Evolutionary conservation across 352 stramenopile species (phyloP), one percentile per base, ranked within the genome.

Genomic region (Globisporangium barbulae): DNA sequence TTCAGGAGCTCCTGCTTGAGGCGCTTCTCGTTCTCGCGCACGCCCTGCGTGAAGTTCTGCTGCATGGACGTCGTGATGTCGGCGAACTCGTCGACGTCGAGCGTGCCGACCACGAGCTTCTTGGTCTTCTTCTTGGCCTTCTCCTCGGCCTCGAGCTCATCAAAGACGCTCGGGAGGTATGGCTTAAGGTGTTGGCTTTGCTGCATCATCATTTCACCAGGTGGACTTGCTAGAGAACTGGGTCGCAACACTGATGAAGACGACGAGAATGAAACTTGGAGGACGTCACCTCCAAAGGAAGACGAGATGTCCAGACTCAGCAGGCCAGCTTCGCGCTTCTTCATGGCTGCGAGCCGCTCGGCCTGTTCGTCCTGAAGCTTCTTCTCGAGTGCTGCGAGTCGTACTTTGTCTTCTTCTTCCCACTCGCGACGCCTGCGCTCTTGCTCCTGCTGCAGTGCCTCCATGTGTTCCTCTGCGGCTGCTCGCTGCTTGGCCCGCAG

Each of bases 111-210:
- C 4, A 47, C 17, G 4, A 66, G 71, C 57, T 79, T 82, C 4
- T 66, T 73, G 15, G 67, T 55, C 55, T 79, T 74, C 35, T 90
- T 82, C 8, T 66, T 72, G 15, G 69, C 59, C 55, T 79, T 74
- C 35, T 91, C 83, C 64, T 90, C 83, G 8, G 77, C 82, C 60
- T 94, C 84, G 28, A 96, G 80, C 42, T 91, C 70, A 42, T 89
- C 83, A 47, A 95, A 92, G 50, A 96, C 52, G 45, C 82, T 93
- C 13, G 83, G 78, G 0, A 94, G 76, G 9, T 90, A 76, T 4
- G 78, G 70, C 28, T 76, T 59, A 12, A 59, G 6, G 19, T 21
- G 42, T 35, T 59, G 74, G 53, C 85, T 71, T 28, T 72, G 69
- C n/a, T 71, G 71, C 52, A 73, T 73, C 50, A 74, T 72, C 50